Evolutionary conservation across 345 rosid species (phyloP).

Genomic region (Eucalyptus pauciflora): DNA sequence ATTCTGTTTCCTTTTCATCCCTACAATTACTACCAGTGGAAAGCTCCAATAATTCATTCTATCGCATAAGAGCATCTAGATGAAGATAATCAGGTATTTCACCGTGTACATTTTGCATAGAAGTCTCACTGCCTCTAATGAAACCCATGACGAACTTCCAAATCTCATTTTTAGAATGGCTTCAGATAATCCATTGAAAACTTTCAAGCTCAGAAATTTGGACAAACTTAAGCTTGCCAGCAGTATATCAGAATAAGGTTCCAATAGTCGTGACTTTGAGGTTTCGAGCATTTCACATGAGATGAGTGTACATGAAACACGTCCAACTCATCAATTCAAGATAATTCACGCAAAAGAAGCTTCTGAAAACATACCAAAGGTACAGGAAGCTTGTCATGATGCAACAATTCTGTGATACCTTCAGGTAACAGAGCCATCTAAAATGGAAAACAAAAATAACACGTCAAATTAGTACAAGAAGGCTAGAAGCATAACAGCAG

Average conservation of each 20-base stretch:
- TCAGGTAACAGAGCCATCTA: slow-evolving; percentile 99
- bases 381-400: slow-evolving; percentile 71
- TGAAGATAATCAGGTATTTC: not conserved
- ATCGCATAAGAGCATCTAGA: not conserved
- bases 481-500: not conserved
- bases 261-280: not conserved
- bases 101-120: not conserved
- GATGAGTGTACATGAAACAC: not conserved
- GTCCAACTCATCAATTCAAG: not conserved
- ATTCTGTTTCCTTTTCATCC: not conserved
- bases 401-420: slow-evolving; percentile 86
- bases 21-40: not conserved
- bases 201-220: not conserved
- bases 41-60: not conserved
- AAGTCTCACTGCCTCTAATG: not conserved
- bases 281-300: not conserved
- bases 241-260: not conserved
- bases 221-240: not conserved
- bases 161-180: not conserved
- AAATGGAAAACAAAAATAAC: slow-evolving; percentile 8
- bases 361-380: slow-evolving; percentile 62
- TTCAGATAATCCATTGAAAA: not conserved
- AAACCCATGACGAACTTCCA: not conserved
- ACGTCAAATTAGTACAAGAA: not conserved
- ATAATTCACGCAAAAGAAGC: not conserved